A percentile compares a stretch with the other conserved stretches of the same genome.
These are phyloP conservation scores for Phytophthora tentaculata DNA, from an alignment of 352 stramenopile species.

Conservation along the genomic window DNA sequence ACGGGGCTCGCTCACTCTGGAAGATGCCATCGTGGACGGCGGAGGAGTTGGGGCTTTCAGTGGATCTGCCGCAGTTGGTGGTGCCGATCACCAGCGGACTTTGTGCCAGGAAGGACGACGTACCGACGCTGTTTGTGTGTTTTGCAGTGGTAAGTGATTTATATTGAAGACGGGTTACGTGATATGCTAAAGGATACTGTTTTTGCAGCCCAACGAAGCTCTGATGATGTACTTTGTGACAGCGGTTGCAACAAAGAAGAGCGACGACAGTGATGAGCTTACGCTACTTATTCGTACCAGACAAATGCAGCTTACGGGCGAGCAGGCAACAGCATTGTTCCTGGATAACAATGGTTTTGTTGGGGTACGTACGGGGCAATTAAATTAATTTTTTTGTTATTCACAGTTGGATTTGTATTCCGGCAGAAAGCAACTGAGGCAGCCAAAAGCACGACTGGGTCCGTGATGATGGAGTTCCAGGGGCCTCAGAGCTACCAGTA, in stretches of 20 bases:
- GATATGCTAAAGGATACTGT: background rate
- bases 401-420: background rate
- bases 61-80: conserved; percentile 46
- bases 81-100: conserved; percentile 60
- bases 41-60: conserved; percentile 53
- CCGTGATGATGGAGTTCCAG: conserved; percentile 71
- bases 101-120: conserved; percentile 34
- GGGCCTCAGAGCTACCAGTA: conserved; percentile 31
- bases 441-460: conserved; percentile 39
- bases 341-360: conserved; percentile 7
- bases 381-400: background rate
- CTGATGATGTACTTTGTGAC: conserved; percentile 60
- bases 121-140: conserved; percentile 42
- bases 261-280: conserved; percentile 2
- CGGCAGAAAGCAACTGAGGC: conserved; percentile 44
- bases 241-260: conserved; percentile 25
- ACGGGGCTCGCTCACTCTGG: conserved; percentile 49
- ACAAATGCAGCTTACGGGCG: conserved; percentile 51
- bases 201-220: conserved; percentile 41
- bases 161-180: background rate
- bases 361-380: conserved; percentile 20
- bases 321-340: conserved; percentile 52
- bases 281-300: conserved; percentile 54
- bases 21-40: conserved; percentile 51
- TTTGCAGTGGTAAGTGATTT: conserved; percentile 42